Evolutionary conservation across 108 stramenopile genomes (phyloP).

Genomic region (Cyclotella sp.): DNA sequence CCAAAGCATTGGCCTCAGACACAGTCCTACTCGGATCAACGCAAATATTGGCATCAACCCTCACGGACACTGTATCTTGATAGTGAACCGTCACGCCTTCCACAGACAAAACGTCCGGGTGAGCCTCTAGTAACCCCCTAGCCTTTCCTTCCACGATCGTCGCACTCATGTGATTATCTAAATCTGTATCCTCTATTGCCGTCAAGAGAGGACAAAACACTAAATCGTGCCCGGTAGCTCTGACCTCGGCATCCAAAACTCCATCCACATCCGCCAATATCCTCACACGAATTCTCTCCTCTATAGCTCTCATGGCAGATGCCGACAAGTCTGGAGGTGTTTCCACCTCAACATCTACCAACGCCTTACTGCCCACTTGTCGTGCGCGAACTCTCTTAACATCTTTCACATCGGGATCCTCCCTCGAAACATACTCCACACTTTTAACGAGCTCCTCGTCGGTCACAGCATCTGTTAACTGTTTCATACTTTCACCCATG

Average conservation of each 20-base stretch:
- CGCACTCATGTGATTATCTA: constrained; percentile 41
- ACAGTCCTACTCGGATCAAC: constrained; percentile 48
- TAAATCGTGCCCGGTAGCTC: constrained; percentile 43
- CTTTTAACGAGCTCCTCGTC: constrained; percentile 61
- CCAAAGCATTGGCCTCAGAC: constrained; percentile 43
- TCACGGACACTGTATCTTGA: constrained; percentile 52
- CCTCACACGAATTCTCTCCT: constrained; percentile 58
- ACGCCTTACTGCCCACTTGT: constrained; percentile 75
- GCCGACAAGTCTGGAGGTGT: constrained; percentile 58
- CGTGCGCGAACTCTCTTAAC: constrained; percentile 70
- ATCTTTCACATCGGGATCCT: constrained; percentile 59
- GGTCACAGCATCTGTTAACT: constrained; percentile 82
- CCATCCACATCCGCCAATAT: constrained; percentile 47
- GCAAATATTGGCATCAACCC: constrained; percentile 60
- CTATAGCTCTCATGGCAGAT: constrained; percentile 72
- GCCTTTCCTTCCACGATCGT: constrained; percentile 45
- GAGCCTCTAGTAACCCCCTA: constrained; percentile 25
- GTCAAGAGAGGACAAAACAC: constrained; percentile 60
- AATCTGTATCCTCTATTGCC: constrained; percentile 43
- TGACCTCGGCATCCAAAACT: constrained; percentile 57
- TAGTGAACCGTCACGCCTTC: constrained; percentile 62
- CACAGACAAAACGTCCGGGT: constrained; percentile 55
- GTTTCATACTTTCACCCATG: constrained; percentile 80
- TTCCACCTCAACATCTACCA: constrained; percentile 70
- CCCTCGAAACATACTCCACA: constrained; percentile 37